Evolutionary conservation across 768 basidiomycete genomes (phyloP).

Genomic region (Crepidotus variabilis): DNA sequence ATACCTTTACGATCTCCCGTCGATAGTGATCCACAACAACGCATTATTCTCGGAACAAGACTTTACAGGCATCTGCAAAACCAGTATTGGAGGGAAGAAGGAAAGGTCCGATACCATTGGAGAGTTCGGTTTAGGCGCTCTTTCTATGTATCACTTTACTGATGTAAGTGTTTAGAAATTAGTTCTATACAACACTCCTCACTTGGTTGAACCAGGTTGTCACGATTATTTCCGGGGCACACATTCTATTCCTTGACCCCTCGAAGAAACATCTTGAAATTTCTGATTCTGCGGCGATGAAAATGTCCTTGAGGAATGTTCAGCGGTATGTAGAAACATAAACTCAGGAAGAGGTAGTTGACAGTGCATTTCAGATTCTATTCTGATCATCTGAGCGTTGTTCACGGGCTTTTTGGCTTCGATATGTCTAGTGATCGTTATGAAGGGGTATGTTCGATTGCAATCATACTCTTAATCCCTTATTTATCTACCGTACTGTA

Average conservation of each 20-base stretch:
- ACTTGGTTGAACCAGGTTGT: constrained; percentile 20
- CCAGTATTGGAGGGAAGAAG: constrained; percentile 43
- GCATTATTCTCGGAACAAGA: constrained; percentile 36
- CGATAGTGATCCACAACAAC: constrained; percentile 44
- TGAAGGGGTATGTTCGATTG: constrained; percentile 32
- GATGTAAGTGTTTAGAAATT: constrained; percentile 30
- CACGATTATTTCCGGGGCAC: constrained; percentile 27
- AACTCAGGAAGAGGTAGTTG: not conserved
- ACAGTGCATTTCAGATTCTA: constrained; percentile 28
- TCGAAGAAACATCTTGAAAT: constrained; percentile 37
- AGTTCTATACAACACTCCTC: not conserved
- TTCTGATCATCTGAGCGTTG: constrained; percentile 33
- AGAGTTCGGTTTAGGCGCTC: constrained; percentile 47
- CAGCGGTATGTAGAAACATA: constrained; percentile 23
- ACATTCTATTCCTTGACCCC: constrained; percentile 42
- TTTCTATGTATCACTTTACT: constrained; percentile 50
- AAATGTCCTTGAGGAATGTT: constrained; percentile 28
- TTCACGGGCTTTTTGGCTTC: constrained; percentile 41
- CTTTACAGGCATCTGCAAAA: constrained; percentile 41
- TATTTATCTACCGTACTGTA: constrained; percentile 7
- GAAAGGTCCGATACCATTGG: constrained; percentile 37
- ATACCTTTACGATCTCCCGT: constrained; percentile 28
- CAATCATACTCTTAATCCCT: not conserved
- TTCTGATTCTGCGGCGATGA: constrained; percentile 24
- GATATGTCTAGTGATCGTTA: constrained; percentile 24